Evolutionary conservation across 257 asterid species (phyloP), one percentile per base, ranked within the genome.

Genomic region (Coffea eugenioides): DNA sequence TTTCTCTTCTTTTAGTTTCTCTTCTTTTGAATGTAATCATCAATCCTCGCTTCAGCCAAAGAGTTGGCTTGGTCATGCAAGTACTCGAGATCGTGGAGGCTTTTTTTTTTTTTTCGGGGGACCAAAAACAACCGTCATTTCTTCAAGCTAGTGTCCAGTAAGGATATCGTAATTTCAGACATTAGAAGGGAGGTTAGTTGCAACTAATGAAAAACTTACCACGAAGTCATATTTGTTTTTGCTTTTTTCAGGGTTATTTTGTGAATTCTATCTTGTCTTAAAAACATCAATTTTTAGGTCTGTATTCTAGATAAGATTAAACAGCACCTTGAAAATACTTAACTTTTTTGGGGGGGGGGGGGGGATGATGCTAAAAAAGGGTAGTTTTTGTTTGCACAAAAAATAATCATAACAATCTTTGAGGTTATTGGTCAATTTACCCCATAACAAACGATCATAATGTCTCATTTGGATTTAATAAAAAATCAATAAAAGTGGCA

Each of bases 1-100:
- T 61, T 39, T 1, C 43, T 39, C 43, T 39, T 39, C 43, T 39
- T 39, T 39, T 39, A 39, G 43, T 2, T 70, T 78, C 74, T 43
- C 56, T 52, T 57, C 72, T 67, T 79, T 74, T 57, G 73, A 78
- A 82, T 81, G 77, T 69, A 75, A 64, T 66, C 72, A 64, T 66
- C 72, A 76, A 46, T 64, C 72, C 46, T 41, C 61, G 25, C 61
- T 62, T 43, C 41, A 46, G 43, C 23, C 62, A 48, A 71, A 71
- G 76, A 25, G n/a, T 76, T 18, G 1, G 36, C 72, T 62, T 76
- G 49, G 71, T 62, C 59, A 25, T 76, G 48, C 46, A 76, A 46
- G 80, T 45, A 64, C 70, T 76, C 79, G 61, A 43, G 79, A 76
- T 46, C 73, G 27, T 45, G 59, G 72, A 76, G 6, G 62, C 62